These are phyloP conservation scores for Schizophyllum commune DNA, from an alignment of 1,284 basidiomycete genomes.

Conservation along the genomic window DNA sequence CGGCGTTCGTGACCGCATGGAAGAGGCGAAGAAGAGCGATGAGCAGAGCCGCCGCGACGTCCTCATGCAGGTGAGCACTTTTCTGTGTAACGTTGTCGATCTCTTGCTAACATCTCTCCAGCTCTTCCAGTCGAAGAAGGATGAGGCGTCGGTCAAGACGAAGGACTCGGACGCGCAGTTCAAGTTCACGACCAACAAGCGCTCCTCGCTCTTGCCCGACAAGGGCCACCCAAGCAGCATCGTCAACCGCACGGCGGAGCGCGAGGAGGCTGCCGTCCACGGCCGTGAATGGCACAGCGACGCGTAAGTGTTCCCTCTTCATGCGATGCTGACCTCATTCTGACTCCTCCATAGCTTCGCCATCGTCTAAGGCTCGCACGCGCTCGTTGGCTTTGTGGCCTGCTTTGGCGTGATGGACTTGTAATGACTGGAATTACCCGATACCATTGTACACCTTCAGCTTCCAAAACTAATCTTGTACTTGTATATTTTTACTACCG, in stretches of 20 bases:
- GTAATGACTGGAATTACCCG: too few relatives aligned
- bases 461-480: too few relatives aligned
- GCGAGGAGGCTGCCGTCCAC: conserved; percentile 37
- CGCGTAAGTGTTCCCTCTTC: conserved; percentile 34
- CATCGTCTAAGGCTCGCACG: too few relatives aligned
- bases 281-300: conserved; percentile 63
- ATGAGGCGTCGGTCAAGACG: conserved; percentile 29
- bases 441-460: too few relatives aligned
- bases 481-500: too few relatives aligned
- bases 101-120: too few relatives aligned
- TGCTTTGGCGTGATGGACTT: too few relatives aligned
- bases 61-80: conserved; percentile 53
- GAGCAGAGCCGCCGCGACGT: conserved; percentile 35
- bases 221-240: conserved; percentile 65
- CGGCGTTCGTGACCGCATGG: conserved; percentile 69
- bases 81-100: too few relatives aligned
- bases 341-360: neutral
- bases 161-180: conserved; percentile 44
- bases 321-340: neutral
- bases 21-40: conserved; percentile 48
- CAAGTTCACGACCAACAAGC: conserved; percentile 61
- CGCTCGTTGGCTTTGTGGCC: too few relatives aligned
- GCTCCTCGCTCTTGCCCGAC: conserved; percentile 54
- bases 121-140: conserved; percentile 54
- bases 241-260: conserved; percentile 59